These are phyloP conservation scores for Zygosaccharomyces bailii DNA, from an alignment of 805 yeast genomes.

Conservation along the genomic window DNA sequence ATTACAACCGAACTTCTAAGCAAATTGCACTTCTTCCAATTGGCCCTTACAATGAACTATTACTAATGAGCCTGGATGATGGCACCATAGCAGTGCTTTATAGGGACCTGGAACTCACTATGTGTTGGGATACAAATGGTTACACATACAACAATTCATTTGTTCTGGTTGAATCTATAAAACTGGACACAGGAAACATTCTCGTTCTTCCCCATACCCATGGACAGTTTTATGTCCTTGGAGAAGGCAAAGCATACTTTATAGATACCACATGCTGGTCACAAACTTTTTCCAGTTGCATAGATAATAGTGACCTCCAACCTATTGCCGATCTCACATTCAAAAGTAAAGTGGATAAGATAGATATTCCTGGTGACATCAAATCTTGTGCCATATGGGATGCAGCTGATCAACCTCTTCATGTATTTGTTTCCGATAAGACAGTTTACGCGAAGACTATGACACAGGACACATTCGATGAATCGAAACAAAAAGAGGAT, in stretches of 20 bases:
- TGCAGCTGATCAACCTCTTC: background rate
- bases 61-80: slow-evolving; percentile 28
- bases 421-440: slow-evolving; percentile 8
- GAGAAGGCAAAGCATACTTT: background rate
- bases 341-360: slow-evolving; percentile 14
- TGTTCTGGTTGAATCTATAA: slow-evolving; percentile 21
- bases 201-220: background rate
- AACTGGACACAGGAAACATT: slow-evolving; percentile 9
- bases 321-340: slow-evolving; percentile 14
- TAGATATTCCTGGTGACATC: background rate
- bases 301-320: slow-evolving; percentile 20
- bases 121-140: slow-evolving; percentile 37
- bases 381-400: slow-evolving; percentile 10
- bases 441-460: slow-evolving; percentile 2
- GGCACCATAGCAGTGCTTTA: slow-evolving; percentile 33
- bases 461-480: background rate
- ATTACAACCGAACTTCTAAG: slow-evolving; percentile 47
- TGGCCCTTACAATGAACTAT: slow-evolving; percentile 26
- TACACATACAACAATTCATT: slow-evolving; percentile 29
- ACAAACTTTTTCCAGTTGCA: slow-evolving; percentile 15
- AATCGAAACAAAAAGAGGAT: background rate
- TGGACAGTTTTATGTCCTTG: slow-evolving; percentile 13
- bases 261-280: slow-evolving; percentile 26
- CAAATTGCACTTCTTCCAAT: slow-evolving; percentile 34
- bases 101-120: slow-evolving; percentile 35